Conservation (phyloP, 148 eudicot genomes). For the Chenopodium suecicum region DNA sequence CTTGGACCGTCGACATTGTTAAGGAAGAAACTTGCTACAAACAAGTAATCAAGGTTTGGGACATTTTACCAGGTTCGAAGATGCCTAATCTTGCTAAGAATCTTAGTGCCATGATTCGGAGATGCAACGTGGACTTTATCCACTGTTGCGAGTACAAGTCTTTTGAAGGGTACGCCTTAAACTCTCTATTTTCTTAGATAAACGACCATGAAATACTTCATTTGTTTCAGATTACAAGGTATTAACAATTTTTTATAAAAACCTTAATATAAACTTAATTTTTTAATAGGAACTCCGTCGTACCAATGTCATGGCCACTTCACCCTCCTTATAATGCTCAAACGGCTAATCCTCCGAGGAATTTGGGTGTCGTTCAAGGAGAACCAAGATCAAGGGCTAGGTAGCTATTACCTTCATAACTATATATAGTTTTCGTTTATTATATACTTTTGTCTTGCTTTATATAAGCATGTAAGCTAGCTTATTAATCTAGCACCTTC, state of each 20-base stretch:
- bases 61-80: slow-evolving; percentile 28
- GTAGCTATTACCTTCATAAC: not conserved
- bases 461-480: too few relatives aligned
- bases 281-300: slow-evolving; percentile 14
- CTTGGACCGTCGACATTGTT: slow-evolving; percentile 37
- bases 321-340: not conserved
- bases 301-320: slow-evolving; percentile 20
- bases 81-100: slow-evolving; percentile 21
- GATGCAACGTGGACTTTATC: slow-evolving; percentile 26
- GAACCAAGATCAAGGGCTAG: slow-evolving; percentile 4
- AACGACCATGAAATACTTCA: not conserved
- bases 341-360: slow-evolving; percentile 12
- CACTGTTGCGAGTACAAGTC: slow-evolving; percentile 31
- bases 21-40: slow-evolving; percentile 26
- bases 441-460: not conserved
- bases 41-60: slow-evolving; percentile 44
- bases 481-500: not conserved
- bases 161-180: slow-evolving; percentile 35
- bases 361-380: slow-evolving; percentile 3
- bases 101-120: slow-evolving; percentile 27
- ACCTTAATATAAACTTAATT: too few relatives aligned
- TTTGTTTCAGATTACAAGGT: not conserved
- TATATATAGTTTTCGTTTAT: not conserved
- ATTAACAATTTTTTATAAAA: too few relatives aligned
- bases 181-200: not conserved